Base-by-base conservation (phyloP, 2,329 filamentous ascomycete genomes). In the Fusarium nanum region DNA sequence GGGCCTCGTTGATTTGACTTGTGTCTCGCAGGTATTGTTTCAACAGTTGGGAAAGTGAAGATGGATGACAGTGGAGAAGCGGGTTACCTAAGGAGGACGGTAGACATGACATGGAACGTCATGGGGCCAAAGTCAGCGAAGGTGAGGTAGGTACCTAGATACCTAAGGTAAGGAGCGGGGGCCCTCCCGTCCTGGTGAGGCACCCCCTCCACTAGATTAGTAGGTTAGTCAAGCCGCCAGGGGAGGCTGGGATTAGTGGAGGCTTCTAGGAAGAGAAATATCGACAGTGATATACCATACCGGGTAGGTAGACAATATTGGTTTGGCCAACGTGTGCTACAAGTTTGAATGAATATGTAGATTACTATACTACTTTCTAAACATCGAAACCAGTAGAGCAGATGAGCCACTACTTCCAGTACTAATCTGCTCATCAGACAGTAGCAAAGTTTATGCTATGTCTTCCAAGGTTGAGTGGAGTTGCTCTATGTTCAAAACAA, bases 121-220 rank as follows among this genome's bases (percentile, higher is more conserved):
- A 74, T 74, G 72, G 73, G 72, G 71, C 67, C 64, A 47, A 49
- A 68, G 61, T 53, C 60, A 59, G 67, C 10, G 34, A 18, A 37
- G 16, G 16, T 37, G 16, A 37, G 20, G 13, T 44, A 49, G 32
- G 32, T 34, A 32, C 3, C 1, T 16, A 37, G 16, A 5, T 37
- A 37, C 10, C 16, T 37, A 37, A 37, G 32, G 32, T 34, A 34
- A 34, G 34, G 34, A 23, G 22, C 22, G 22, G 13, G 50, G 63
- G 48, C 59, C 52, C 22, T 47, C 27, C 30, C 32, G 49, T 47
- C 27, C 30, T 40, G 49, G 60, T 62, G 58, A 71, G 67, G 67
- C 47, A 64, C 64, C 22, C 41, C 41, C 41, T 37, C 22, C 41
- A 22, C 41, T 37, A 37, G 9, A 18, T 37, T 37, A 18, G 34